These are phyloP conservation scores for Teratosphaeria zuluensis DNA, from an alignment of 2,329 filamentous ascomycete species.

Conservation along the genomic window DNA sequence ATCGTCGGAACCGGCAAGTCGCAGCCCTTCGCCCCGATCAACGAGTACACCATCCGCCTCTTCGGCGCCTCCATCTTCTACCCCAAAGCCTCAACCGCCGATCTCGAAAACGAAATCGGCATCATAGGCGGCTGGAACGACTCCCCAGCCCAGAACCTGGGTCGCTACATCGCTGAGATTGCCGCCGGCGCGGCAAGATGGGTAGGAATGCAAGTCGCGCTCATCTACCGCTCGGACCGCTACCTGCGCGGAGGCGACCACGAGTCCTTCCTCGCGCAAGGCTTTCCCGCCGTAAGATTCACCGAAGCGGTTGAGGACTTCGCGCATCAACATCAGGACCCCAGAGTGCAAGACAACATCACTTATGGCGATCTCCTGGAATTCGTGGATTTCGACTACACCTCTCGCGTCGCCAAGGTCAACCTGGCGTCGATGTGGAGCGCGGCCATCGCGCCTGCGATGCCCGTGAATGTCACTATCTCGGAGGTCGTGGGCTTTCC, in stretches of 20 bases:
- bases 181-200: constrained; percentile 41
- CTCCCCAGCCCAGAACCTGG: constrained; percentile 45
- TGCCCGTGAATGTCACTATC: constrained; percentile 41
- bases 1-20: constrained; percentile 41
- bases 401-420: constrained; percentile 44
- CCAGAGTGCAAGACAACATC: constrained; percentile 39
- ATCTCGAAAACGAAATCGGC: constrained; percentile 30
- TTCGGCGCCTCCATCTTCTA: constrained; percentile 40
- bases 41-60: constrained; percentile 41
- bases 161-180: constrained; percentile 46
- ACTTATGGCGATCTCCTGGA: constrained; percentile 48
- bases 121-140: constrained; percentile 45
- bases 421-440: constrained; percentile 47
- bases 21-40: constrained; percentile 30
- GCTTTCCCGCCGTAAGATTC: constrained; percentile 46
- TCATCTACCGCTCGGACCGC: constrained; percentile 48
- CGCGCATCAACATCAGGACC: constrained; percentile 48
- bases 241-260: constrained; percentile 51
- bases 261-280: constrained; percentile 44
- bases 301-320: constrained; percentile 51
- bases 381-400: constrained; percentile 49
- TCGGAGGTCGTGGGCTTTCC: constrained; percentile 17
- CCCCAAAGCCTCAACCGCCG: constrained; percentile 35
- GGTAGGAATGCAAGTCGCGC: constrained; percentile 46
- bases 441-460: constrained; percentile 43